phyloP scores from a whole-genome alignment of 371 early-diverging fungal genomes.

The Dipsacomyces acuminosporus region DNA sequence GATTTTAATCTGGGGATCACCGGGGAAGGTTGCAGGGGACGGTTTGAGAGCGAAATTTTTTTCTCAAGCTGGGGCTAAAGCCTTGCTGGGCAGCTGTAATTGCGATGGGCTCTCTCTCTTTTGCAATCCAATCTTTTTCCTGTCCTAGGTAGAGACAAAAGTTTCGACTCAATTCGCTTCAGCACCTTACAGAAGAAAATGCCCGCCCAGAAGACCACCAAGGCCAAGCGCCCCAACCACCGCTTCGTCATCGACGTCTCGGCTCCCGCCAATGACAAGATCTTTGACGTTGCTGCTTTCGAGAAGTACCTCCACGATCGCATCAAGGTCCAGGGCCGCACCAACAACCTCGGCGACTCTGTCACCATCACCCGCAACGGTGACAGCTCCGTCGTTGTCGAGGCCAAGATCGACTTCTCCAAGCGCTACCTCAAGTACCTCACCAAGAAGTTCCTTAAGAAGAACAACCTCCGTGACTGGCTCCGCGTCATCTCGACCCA shows the following conservation, averaged over 20 bases:
- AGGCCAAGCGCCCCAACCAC: slow-evolving; percentile 44
- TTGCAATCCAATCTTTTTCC: slow-evolving; percentile 21
- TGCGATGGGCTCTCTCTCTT: slow-evolving; percentile 20
- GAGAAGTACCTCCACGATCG: slow-evolving; percentile 97
- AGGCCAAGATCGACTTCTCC: slow-evolving; percentile 76
- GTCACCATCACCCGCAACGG: slow-evolving; percentile 77
- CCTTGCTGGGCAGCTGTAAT: slow-evolving; percentile 1
- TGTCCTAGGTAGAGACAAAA: slow-evolving; percentile 42
- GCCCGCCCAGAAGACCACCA: slow-evolving; percentile 39
- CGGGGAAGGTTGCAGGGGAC: too few relatives aligned
- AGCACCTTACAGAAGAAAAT: slow-evolving; percentile 13
- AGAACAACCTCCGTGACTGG: slow-evolving; percentile 98
- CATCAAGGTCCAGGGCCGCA: slow-evolving; percentile 96
- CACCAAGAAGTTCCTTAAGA: slow-evolving; percentile 99
- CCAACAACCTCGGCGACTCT: slow-evolving; percentile 89
- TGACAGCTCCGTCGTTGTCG: slow-evolving; percentile 73
- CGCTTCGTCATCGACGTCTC: slow-evolving; percentile 88
- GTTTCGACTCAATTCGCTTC: slow-evolving; percentile 9
- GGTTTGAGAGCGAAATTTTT: too few relatives aligned
- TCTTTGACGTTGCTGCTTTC: slow-evolving; percentile 95
- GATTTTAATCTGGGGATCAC: too few relatives aligned
- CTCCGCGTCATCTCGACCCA: slow-evolving; percentile 90
- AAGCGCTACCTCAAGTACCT: slow-evolving; percentile 99
- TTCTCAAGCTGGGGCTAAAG: too few relatives aligned
- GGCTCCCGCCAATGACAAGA: slow-evolving; percentile 90